A percentile compares a stretch with the other conserved stretches of the same genome.
Conservation (phyloP, 23 red algal genomes). For the Gracilariopsis chorda region DNA sequence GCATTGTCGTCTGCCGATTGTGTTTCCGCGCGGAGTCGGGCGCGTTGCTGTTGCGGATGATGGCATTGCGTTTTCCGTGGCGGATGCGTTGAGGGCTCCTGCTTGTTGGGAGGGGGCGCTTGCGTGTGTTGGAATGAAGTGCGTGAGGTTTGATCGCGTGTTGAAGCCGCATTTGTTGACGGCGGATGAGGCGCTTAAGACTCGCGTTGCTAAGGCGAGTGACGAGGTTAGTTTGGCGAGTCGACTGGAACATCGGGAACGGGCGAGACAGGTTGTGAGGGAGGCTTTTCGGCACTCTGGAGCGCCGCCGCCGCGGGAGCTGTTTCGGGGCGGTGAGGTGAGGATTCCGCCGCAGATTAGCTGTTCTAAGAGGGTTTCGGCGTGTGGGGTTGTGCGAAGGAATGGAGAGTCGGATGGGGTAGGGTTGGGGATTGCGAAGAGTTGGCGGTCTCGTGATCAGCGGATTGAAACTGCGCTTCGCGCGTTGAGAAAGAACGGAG, state of each 20-base stretch:
- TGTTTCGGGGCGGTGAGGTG: conserved; percentile 31
- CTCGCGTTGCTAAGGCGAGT: background rate
- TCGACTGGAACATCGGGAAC: conserved; percentile 26
- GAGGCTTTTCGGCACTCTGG: background rate
- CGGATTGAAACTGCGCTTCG: background rate
- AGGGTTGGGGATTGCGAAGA: background rate
- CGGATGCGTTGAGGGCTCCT: conserved; percentile 12
- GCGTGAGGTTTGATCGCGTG: background rate
- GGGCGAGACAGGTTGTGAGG: conserved; percentile 21
- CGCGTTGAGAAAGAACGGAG: background rate
- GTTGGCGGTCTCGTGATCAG: background rate
- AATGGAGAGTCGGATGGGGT: background rate
- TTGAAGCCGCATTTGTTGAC: conserved; percentile 2
- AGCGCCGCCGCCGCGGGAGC: conserved; percentile 9
- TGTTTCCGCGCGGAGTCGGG: conserved; percentile 50
- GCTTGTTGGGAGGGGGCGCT: conserved; percentile 44
- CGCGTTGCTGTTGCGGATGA: background rate
- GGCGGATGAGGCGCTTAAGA: background rate
- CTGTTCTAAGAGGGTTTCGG: background rate
- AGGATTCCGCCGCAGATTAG: background rate
- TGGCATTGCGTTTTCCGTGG: background rate
- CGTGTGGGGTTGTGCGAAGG: too few species aligned
- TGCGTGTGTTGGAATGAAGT: background rate
- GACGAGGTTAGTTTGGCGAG: background rate
- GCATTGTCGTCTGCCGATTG: conserved; percentile 5